Base-by-base conservation (phyloP, 768 basidiomycete species). In the Pisolithus orientalis region DNA sequence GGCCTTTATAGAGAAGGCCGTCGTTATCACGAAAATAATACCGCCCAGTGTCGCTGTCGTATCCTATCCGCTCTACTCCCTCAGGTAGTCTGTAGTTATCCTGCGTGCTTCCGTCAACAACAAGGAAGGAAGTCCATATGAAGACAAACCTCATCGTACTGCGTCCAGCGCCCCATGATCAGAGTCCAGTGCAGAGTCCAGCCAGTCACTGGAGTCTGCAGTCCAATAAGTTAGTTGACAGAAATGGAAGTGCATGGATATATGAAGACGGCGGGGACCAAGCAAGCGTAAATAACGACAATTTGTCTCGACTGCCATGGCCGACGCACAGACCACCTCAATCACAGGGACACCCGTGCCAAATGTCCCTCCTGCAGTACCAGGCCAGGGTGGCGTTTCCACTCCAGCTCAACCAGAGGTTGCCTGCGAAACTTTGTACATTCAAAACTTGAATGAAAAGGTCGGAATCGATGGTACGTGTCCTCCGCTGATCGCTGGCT, bases 401-500 rank as follows among this genome's bases (percentile, higher is more conserved):
- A 52, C 60, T 38, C 58, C 61, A 51, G 48, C 37, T 29, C 75
- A 75, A 47, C 62, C 69, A 16, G 82, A 85, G 59, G 50, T 71
- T 57, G 73, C 75, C 48, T 84, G 86, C 48, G 94, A 96, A 69
- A 96, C 94, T 5, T 77, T 96, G 25, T 97, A 97, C 66, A 87
- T 97, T 63, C 92, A 95, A 72, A 97, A 97, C 71, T 71, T 97
- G 59, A 96, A 97, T 65, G 94, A 97, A 74, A 92, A 88, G 74
- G 86, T 94, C 56, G 90, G 90, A 68, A 75, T 90, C 37, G 83
- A 84, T 51, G 84, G 87, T 85, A 59, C 52, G 63, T 45, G 13
- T 14, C 11, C 39, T 55, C 50, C 44, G 29, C 13, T 44, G 32
- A 44, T 39, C n/a, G 47, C 51, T 24, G 55, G 25, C 38, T 47